Conservation (phyloP, 495 filamentous ascomycete genomes). For the Hypoxylon subgilvum region DNA sequence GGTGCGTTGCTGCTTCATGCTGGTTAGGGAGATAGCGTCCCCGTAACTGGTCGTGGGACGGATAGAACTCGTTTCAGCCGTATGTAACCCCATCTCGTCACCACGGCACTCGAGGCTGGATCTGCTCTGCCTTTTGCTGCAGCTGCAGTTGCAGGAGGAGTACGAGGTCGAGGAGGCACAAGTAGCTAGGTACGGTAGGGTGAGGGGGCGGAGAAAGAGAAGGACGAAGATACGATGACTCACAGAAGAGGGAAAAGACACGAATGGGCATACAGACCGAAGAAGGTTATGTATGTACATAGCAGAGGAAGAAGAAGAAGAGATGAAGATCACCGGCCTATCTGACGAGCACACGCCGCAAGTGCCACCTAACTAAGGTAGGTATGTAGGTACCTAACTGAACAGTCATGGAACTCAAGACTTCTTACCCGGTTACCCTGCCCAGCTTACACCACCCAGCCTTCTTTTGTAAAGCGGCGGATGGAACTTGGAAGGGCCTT, state of each 20-base stretch:
- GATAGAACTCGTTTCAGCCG: slow-evolving; percentile 8
- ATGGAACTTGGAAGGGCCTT: too few relatives aligned
- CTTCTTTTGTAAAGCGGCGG: slow-evolving; percentile 20
- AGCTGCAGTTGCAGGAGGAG: too few relatives aligned
- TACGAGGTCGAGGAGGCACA: neutral
- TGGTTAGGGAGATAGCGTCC: slow-evolving; percentile 12
- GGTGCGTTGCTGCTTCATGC: slow-evolving; percentile 19
- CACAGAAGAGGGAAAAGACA: neutral
- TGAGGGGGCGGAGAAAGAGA: too few relatives aligned
- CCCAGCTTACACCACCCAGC: neutral
- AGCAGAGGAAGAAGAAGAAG: neutral
- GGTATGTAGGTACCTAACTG: neutral
- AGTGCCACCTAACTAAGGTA: slow-evolving; percentile 20
- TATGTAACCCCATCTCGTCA: slow-evolving; percentile 4
- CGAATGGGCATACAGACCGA: neutral
- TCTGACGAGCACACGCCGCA: slow-evolving; percentile 31
- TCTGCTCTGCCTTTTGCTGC: neutral
- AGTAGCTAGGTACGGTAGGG: neutral
- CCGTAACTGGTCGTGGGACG: slow-evolving; percentile 8
- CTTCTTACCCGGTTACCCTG: slow-evolving; percentile 14
- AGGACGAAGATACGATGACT: slow-evolving; percentile 19
- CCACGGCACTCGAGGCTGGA: neutral
- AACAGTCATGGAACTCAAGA: neutral
- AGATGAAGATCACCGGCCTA: slow-evolving; percentile 27
- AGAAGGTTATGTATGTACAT: too few relatives aligned